Percentiles rank a stretch among this genome's conserved stretches.
These are phyloP conservation scores for Dendrobium catenatum DNA, from an alignment of 106 monocot species.

Conservation along the genomic window DNA sequence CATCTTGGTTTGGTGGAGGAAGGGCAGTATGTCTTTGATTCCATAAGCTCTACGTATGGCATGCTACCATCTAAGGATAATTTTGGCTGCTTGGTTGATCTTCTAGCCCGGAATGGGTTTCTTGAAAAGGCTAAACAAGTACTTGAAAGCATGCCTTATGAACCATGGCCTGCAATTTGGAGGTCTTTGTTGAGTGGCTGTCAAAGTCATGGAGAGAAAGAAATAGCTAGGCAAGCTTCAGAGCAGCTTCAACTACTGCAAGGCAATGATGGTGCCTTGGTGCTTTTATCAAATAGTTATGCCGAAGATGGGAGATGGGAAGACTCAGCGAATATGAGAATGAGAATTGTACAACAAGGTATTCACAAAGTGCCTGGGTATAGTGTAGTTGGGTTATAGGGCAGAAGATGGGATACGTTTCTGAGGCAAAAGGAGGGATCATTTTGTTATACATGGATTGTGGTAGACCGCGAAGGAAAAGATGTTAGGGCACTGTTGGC, in stretches of 20 bases:
- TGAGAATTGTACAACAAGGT: constrained; percentile 11
- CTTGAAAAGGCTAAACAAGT: constrained; percentile 14
- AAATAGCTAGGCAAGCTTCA: constrained; percentile 14
- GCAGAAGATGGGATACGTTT: too few relatives aligned
- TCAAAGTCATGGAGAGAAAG: constrained; percentile 19
- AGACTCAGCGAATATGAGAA: constrained; percentile 15
- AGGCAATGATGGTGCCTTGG: constrained; percentile 17
- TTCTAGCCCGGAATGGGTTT: constrained; percentile 22
- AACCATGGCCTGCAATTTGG: constrained; percentile 33
- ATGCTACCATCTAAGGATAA: constrained; percentile 20
- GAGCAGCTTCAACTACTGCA: constrained; percentile 18
- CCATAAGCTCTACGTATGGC: constrained; percentile 15
- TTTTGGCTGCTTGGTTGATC: constrained; percentile 27
- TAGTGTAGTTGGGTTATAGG: constrained; percentile 8
- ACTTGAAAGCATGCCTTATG: constrained; percentile 24
- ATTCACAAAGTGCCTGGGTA: constrained; percentile 15
- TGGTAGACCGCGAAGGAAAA: too few relatives aligned
- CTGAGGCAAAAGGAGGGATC: too few relatives aligned
- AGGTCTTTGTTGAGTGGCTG: constrained; percentile 28
- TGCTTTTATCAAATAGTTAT: constrained; percentile 19
- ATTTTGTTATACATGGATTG: too few relatives aligned
- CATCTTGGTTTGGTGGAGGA: constrained; percentile 30
- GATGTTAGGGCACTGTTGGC: too few relatives aligned
- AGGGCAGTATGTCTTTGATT: constrained; percentile 15
- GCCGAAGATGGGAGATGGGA: constrained; percentile 30